A percentile compares a stretch with the other conserved stretches of the same genome.
These are phyloP conservation scores for Alternaria arbusti DNA, from an alignment of 2,329 filamentous ascomycete species.

Conservation along the genomic window DNA sequence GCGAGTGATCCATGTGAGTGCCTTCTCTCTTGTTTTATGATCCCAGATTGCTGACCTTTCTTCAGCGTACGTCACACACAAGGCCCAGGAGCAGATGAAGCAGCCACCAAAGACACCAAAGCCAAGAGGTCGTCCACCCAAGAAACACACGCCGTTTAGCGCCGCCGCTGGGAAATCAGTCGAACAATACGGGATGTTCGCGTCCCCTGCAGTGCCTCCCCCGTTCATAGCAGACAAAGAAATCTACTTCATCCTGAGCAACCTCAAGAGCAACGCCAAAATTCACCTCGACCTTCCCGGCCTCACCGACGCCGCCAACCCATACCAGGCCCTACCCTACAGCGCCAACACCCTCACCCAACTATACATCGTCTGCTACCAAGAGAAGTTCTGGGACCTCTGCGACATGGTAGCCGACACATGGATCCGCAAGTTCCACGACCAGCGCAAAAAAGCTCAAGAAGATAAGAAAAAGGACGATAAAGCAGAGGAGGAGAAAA, in stretches of 20 bases:
- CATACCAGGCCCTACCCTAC: slow-evolving; percentile 17
- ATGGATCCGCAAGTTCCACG: slow-evolving; percentile 44
- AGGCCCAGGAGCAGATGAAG: neutral
- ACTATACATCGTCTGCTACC: slow-evolving; percentile 36
- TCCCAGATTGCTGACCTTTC: neutral
- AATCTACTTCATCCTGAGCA: neutral
- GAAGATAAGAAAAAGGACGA: neutral
- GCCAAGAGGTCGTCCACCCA: neutral
- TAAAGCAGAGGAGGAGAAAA: neutral
- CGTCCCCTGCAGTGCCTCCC: neutral
- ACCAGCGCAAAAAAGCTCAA: slow-evolving; percentile 7
- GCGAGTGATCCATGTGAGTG: neutral
- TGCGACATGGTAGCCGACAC: slow-evolving; percentile 43
- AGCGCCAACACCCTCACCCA: slow-evolving; percentile 25
- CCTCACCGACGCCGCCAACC: slow-evolving; percentile 1
- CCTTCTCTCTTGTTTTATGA: neutral
- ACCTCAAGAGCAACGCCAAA: neutral
- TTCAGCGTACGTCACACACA: neutral
- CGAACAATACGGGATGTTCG: neutral
- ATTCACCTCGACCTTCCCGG: slow-evolving; percentile 26
- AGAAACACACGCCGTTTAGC: neutral
- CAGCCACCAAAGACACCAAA: neutral
- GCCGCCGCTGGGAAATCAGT: neutral
- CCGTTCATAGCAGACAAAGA: neutral
- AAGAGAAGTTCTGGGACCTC: slow-evolving; percentile 15